These are phyloP conservation scores for Plectranthus barbatus DNA, from an alignment of 257 asterid species.

Conservation along the genomic window DNA sequence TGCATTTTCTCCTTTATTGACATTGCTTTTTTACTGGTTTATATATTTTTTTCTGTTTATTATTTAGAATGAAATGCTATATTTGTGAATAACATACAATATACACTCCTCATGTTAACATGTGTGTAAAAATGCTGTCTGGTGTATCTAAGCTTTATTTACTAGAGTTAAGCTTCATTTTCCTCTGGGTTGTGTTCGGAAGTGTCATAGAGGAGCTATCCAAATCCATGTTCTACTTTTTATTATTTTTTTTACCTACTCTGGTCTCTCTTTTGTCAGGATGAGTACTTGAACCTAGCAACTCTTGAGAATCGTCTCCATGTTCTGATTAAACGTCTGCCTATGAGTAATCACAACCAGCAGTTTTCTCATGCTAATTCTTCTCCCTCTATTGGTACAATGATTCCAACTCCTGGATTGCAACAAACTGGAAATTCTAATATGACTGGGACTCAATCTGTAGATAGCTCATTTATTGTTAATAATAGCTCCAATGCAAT, in stretches of 20 bases:
- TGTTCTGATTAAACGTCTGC: constrained; percentile 22
- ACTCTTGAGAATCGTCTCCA: constrained; percentile 75
- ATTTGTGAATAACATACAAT: background rate
- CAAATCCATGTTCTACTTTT: background rate
- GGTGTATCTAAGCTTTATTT: background rate
- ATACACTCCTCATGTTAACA: background rate
- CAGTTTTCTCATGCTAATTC: constrained; percentile 72
- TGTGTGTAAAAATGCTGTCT: background rate
- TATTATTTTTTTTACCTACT: background rate
- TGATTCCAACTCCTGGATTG: constrained; percentile 99
- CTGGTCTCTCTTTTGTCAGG: constrained; percentile 36
- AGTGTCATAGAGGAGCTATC: background rate
- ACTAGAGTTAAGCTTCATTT: background rate
- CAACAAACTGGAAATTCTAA: constrained; percentile 62
- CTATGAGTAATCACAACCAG: constrained; percentile 44
- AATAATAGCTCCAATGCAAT: constrained; percentile 36
- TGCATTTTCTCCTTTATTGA: background rate
- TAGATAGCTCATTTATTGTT: constrained; percentile 45
- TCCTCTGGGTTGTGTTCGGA: constrained; percentile 4
- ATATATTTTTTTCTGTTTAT: background rate
- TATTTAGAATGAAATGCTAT: background rate
- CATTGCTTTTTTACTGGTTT: too few relatives aligned
- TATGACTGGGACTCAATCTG: constrained; percentile 40
- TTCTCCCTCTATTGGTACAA: constrained; percentile 73
- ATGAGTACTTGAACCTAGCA: constrained; percentile 62